Conservation (phyloP, 805 yeast species). For the Hanseniaspora lindneri region DNA sequence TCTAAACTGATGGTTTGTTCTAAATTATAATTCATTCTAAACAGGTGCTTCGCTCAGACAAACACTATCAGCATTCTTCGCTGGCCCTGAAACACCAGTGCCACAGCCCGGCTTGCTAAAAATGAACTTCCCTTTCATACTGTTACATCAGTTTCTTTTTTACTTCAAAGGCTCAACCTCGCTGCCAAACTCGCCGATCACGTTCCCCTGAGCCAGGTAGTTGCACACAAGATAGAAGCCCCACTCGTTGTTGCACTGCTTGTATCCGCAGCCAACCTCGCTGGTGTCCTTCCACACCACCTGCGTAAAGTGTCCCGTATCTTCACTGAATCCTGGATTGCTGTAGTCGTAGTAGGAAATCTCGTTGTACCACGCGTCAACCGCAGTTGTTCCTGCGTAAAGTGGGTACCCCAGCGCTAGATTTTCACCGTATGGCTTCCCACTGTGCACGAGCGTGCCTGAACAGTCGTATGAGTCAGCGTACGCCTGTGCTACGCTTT, state of each 20-base stretch:
- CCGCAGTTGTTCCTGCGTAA: conserved; percentile 36
- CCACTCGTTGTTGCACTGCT: conserved; percentile 44
- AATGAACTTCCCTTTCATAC: background rate
- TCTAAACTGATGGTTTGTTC: no score
- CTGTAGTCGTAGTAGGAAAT: conserved; percentile 42
- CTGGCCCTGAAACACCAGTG: no score
- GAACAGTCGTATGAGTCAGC: conserved; percentile 47
- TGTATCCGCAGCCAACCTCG: conserved; percentile 64
- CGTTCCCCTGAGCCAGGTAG: conserved; percentile 66
- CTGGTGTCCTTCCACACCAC: conserved; percentile 64
- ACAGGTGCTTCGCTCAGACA: no score
- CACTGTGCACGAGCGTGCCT: conserved; percentile 50
- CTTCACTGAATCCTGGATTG: conserved; percentile 35
- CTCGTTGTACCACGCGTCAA: conserved; percentile 72
- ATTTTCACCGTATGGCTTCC: conserved; percentile 70
- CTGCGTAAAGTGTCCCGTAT: conserved; percentile 76
- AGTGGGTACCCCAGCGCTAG: conserved; percentile 54
- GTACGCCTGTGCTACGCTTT: conserved; percentile 43
- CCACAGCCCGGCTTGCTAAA: no score
- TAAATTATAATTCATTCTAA: no score
- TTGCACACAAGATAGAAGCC: conserved; percentile 61
- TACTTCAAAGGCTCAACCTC: conserved; percentile 24
- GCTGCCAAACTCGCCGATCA: conserved; percentile 39
- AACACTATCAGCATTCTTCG: no score
- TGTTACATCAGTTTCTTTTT: background rate